Conservation (phyloP, 2,329 filamentous ascomycete species). For the Madurella mycetomatis region DNA sequence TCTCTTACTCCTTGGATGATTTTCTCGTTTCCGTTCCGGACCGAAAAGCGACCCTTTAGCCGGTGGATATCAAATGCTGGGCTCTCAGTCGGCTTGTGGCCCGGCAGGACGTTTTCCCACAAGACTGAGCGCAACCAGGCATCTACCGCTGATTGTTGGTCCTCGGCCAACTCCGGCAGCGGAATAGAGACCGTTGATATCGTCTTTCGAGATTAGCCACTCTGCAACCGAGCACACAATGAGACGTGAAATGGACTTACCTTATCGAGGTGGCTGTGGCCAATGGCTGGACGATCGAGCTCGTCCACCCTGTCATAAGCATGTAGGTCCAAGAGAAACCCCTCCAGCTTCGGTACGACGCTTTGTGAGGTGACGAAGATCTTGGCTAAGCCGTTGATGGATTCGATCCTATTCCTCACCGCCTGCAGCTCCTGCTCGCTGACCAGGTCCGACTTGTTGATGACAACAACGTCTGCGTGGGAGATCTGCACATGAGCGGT, state of each 20-base stretch:
- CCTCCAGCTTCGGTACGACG: conserved; percentile 75
- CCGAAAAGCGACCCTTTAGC: conserved; percentile 71
- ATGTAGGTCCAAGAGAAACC: conserved; percentile 81
- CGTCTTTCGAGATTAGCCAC: conserved; percentile 46
- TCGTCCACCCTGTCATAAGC: conserved; percentile 81
- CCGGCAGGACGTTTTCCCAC: conserved; percentile 70
- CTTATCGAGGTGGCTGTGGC: conserved; percentile 86
- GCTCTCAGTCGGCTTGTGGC: conserved; percentile 31
- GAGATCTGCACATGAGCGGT: conserved; percentile 96
- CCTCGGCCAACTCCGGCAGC: conserved; percentile 54
- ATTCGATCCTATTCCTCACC: conserved; percentile 66
- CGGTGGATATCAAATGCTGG: conserved; percentile 74
- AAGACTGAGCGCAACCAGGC: conserved; percentile 76
- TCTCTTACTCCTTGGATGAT: conserved; percentile 90
- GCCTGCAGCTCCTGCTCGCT: conserved; percentile 60
- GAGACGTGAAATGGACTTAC: conserved; percentile 43
- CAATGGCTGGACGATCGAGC: conserved; percentile 67
- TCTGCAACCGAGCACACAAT: not conserved
- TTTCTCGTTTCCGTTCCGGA: conserved; percentile 61
- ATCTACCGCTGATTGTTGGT: conserved; percentile 64
- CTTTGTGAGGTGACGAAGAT: conserved; percentile 78
- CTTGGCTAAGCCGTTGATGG: conserved; percentile 87
- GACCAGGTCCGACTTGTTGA: conserved; percentile 92
- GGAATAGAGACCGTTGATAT: conserved; percentile 78
- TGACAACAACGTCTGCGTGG: conserved; percentile 88